phyloP scores from a whole-genome alignment of 2,329 filamentous ascomycete species.

The Fusarium lateritium region DNA sequence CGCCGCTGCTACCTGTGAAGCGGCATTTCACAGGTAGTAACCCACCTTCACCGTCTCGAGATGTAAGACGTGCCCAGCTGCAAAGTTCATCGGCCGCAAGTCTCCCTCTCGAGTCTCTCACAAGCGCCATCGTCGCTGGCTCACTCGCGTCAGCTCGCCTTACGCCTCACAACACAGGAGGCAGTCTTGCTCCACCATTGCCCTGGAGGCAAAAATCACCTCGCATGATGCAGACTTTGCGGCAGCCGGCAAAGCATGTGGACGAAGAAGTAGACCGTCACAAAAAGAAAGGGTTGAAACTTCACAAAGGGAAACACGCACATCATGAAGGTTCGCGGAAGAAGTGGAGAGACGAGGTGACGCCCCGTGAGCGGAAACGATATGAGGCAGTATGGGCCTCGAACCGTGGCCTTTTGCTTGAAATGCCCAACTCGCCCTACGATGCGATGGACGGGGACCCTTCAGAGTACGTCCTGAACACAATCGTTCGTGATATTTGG shows the following conservation, averaged over 20 bases:
- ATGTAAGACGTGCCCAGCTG: conserved; percentile 49
- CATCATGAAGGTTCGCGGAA: conserved; percentile 83
- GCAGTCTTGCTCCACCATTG: conserved; percentile 55
- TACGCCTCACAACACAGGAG: conserved; percentile 58
- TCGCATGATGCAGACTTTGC: conserved; percentile 76
- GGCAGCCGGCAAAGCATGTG: conserved; percentile 65
- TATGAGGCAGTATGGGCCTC: conserved; percentile 91
- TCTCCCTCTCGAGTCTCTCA: conserved; percentile 75
- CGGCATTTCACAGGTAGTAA: conserved; percentile 45
- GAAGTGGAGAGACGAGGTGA: conserved; percentile 83
- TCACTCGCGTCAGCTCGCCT: conserved; percentile 77
- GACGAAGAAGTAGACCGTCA: conserved; percentile 70
- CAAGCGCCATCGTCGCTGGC: conserved; percentile 81
- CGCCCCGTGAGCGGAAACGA: conserved; percentile 79
- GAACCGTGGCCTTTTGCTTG: conserved; percentile 74
- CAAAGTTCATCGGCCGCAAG: conserved; percentile 53
- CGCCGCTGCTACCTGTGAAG: conserved; percentile 38
- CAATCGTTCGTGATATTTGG: conserved; percentile 85
- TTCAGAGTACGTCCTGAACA: conserved; percentile 72
- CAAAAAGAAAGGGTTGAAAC: conserved; percentile 64
- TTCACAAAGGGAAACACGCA: conserved; percentile 72
- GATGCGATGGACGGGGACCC: conserved; percentile 46
- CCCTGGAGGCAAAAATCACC: conserved; percentile 63
- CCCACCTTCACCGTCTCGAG: conserved; percentile 57
- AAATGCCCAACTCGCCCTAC: conserved; percentile 40